phyloP scores from a whole-genome alignment of 2,329 filamentous ascomycete genomes.

The Neonectria hederae region DNA sequence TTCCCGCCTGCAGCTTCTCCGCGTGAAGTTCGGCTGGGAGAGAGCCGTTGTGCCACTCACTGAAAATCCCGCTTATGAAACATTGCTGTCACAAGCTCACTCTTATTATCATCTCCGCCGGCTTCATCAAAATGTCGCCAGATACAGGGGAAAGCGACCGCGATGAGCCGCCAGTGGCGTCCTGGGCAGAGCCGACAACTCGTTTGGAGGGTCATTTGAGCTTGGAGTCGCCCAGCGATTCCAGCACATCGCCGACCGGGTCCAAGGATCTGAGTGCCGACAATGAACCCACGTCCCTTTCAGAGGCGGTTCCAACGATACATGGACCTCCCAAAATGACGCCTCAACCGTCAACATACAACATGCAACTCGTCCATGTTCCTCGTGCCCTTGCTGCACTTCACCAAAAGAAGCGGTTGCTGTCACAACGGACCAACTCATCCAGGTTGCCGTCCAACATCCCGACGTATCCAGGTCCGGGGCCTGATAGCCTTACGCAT shows the following conservation, averaged over 20 bases:
- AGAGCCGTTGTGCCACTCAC: neutral
- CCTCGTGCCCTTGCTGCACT: neutral
- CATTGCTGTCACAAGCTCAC: neutral
- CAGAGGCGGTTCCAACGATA: neutral
- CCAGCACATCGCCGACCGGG: neutral
- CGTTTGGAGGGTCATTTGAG: neutral
- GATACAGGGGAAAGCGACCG: neutral
- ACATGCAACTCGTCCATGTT: neutral
- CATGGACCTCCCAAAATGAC: neutral
- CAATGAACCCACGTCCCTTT: neutral
- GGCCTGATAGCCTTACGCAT: neutral
- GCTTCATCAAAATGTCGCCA: neutral
- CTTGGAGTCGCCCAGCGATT: neutral
- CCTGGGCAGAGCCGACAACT: neutral
- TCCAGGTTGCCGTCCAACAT: neutral
- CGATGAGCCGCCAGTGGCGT: neutral
- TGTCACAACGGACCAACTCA: neutral
- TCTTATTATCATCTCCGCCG: neutral
- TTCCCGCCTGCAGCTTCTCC: neutral
- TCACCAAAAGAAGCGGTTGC: neutral
- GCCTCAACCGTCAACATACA: neutral
- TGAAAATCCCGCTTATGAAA: neutral
- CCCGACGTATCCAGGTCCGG: neutral
- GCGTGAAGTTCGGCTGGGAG: neutral
- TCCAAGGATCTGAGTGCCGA: neutral